Evolutionary conservation across 805 yeast genomes (phyloP), one percentile per base, ranked within the genome.

Genomic region (Saccharomyces kudriavzevii): DNA sequence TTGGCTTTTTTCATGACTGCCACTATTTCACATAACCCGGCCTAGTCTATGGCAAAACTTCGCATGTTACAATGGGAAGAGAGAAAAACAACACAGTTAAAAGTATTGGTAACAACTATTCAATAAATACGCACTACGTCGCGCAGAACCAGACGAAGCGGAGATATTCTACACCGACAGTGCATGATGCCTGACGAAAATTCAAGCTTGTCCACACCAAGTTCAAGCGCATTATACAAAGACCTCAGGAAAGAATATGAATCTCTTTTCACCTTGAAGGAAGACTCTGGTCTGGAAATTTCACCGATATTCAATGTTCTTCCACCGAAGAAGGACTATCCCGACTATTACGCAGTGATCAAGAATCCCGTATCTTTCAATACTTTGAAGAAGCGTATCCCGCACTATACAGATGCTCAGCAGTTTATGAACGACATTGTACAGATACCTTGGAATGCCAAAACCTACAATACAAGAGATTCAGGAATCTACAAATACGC

Each of bases 401-500:
- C 81, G 55, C 70, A 69, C 49, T 91, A 90, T 71, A 67, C 72
- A 4, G 74, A 74, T 48, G 81, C 88, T 0, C 86, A 83, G 60
- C 84, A 82, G 47, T 90, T 89, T 67, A 72, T 91, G 40, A 78
- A 74, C 54, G 97, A 91, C 68, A 66, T 91, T 55, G 89, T 85
- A 0, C 95, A 88, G 68, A 86, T 92, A 51, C 80, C 89, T 0
- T 89, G 96, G 90, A 92, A 92, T 65, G 97, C 97, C 2, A 80
- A 88, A 56, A 80, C 84, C 48, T 92, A 85, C 70, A 92, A 92
- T 69, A 83, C 82, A 54, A 83, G 82, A 57, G 83, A 77, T 13
- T 81, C 90, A 0, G 73, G 74, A 17, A 85, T 87, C 51, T 87
- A 85, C 69, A 75, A 75, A 25, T 87, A 85, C 60, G 97, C 84